These are phyloP conservation scores for Solanum habrochaites DNA, from an alignment of 257 asterid genomes.

Conservation along the genomic window DNA sequence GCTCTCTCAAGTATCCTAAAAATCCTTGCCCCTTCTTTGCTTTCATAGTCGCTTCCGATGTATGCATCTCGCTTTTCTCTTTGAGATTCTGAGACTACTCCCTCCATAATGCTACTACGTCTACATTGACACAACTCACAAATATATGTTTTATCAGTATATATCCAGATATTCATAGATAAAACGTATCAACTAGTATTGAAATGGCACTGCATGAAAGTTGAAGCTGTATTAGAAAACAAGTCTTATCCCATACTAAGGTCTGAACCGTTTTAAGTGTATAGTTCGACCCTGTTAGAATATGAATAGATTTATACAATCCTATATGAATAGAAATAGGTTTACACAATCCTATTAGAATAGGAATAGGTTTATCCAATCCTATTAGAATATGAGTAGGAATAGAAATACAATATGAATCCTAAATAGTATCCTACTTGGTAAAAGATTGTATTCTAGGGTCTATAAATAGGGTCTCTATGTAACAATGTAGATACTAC, in stretches of 20 bases:
- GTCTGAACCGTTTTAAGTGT: background rate
- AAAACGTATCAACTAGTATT: background rate
- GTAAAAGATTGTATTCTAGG: too few relatives aligned
- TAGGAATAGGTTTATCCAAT: too few relatives aligned
- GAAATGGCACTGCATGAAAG: background rate
- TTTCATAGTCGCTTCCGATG: constrained; percentile 36
- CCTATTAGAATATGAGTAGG: too few relatives aligned
- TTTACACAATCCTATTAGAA: too few relatives aligned
- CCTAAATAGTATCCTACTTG: too few relatives aligned
- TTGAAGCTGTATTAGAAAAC: background rate
- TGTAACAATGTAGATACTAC: too few relatives aligned
- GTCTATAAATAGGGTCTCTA: too few relatives aligned
- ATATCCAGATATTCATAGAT: background rate
- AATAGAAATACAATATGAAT: too few relatives aligned
- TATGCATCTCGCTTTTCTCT: constrained; percentile 33
- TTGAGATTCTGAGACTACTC: constrained; percentile 57
- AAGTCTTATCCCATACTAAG: background rate
- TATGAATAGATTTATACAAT: too few relatives aligned
- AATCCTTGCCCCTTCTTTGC: constrained; percentile 91
- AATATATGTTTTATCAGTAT: background rate
- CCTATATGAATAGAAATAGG: too few relatives aligned
- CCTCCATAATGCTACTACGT: constrained; percentile 69
- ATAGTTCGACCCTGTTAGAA: background rate
- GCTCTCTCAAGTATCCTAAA: constrained; percentile 87
- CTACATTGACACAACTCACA: constrained; percentile 18